Base-by-base conservation (phyloP, 2,329 filamentous ascomycete species). In the Bretziella fagacearum region DNA sequence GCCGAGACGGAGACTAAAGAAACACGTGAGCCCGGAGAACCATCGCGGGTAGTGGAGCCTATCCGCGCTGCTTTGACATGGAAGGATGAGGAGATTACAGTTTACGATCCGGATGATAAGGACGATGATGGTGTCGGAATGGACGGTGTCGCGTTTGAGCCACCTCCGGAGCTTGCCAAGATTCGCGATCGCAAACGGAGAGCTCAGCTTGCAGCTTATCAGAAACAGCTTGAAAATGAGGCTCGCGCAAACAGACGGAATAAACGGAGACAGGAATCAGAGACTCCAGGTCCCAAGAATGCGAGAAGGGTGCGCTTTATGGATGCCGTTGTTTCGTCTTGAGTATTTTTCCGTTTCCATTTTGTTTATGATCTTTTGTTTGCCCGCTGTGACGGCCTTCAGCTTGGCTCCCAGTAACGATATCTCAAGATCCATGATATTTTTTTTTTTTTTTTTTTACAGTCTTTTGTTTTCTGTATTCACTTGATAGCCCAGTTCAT, bases 91-190 rank as follows among this genome's bases (percentile, higher is more conserved):
- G 77, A 80, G 56, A 80, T 81, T 51, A 80, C 77, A 1, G 66
- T 79, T 23, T 77, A 79, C 57, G 71, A 79, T 53, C 72, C 74
- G 0, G 65, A 74, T 33, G 77, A 80, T 55, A 67, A 71, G 52
- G 76, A 81, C 52, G 77, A 81, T 55, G 77, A 81, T 55, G 77
- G 77, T 44, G 73, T 70, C 3, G 77, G 77, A 18, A 74, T 81
- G 55, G 79, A 81, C 56, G 77, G 77, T 4, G 74, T 81, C 51
- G 77, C 77, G 1, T 81, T 80, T 61, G 74, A 69, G 54, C 76
- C 77, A 2, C 79, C 74, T 0, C 66, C 75, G 4, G 74, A 73
- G 17, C 64, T 78, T 37, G 75, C 74, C 5, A 68, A 74, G 48
- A 68, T 70, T 3, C 67, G 76, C 15, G 63, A 68, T 2, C 65